Evolutionary conservation across 495 filamentous ascomycete species (phyloP).

Genomic region (Penicillium parvum): DNA sequence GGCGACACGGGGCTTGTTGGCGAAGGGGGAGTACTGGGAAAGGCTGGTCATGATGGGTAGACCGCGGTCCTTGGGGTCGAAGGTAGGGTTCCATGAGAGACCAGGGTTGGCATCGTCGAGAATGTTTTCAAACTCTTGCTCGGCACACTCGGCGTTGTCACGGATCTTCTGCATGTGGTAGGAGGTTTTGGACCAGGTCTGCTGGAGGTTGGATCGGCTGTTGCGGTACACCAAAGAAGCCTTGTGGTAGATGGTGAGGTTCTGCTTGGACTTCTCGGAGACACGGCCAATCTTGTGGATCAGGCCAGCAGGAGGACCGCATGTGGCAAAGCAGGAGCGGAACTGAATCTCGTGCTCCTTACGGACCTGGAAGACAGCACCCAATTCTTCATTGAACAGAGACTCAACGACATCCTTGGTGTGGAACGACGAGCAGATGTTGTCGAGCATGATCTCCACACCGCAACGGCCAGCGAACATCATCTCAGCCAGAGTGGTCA

Average conservation of each 20-base stretch:
- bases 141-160: constrained; percentile 84
- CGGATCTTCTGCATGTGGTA: constrained; percentile 86
- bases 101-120: constrained; percentile 75
- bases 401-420: constrained; percentile 63
- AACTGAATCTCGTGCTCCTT: constrained; percentile 80
- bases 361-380: constrained; percentile 91
- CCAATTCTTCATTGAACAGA: constrained; percentile 96
- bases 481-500: constrained; percentile 93
- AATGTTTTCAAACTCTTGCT: constrained; percentile 76
- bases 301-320: constrained; percentile 75
- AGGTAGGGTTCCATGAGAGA: constrained; percentile 78
- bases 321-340: constrained; percentile 85
- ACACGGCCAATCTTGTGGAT: constrained; percentile 80
- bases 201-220: constrained; percentile 70
- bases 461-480: constrained; percentile 96
- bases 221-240: constrained; percentile 62
- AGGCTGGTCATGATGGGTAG: constrained; percentile 65
- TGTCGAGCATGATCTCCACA: constrained; percentile 77
- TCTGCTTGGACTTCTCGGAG: constrained; percentile 64
- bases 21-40: constrained; percentile 56
- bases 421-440: constrained; percentile 51
- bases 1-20: constrained; percentile 76
- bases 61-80: constrained; percentile 72
- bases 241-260: constrained; percentile 69
- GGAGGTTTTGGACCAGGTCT: constrained; percentile 83